A percentile compares a stretch with the other conserved stretches of the same genome.
Conservation (phyloP, 441 rosid genomes). For the Populus hybrid region DNA sequence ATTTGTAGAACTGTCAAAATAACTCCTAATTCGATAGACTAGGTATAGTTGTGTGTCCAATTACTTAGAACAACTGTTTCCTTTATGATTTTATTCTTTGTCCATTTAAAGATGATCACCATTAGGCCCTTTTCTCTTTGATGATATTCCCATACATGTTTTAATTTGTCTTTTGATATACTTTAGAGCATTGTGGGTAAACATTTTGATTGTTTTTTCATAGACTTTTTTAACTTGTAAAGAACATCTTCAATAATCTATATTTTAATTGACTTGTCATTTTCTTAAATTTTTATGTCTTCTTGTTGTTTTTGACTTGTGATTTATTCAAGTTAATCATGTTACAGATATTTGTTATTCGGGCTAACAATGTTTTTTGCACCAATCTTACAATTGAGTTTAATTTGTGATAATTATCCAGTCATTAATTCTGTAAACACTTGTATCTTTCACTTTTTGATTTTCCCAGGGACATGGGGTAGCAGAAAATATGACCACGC, state of each 20-base stretch:
- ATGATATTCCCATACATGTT: background rate
- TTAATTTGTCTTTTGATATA: background rate
- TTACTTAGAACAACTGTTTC: background rate
- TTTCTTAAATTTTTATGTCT: background rate
- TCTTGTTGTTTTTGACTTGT: background rate
- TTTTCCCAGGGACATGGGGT: background rate
- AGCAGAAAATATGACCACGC: background rate
- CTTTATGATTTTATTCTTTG: background rate
- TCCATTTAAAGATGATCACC: background rate
- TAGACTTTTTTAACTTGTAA: background rate
- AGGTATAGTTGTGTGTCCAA: background rate
- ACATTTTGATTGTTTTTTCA: background rate
- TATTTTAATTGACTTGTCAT: background rate
- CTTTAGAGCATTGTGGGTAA: background rate
- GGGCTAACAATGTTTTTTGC: background rate
- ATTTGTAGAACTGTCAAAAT: background rate
- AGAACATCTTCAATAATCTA: background rate
- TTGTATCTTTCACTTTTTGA: background rate
- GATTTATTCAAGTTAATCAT: background rate
- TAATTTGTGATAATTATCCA: background rate
- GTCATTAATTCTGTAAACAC: background rate
- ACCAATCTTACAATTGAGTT: background rate
- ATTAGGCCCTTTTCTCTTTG: background rate
- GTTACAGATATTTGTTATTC: background rate
- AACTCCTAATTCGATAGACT: background rate